phyloP scores from a whole-genome alignment of 805 yeast species.

The Pichia sporocuriosa region DNA sequence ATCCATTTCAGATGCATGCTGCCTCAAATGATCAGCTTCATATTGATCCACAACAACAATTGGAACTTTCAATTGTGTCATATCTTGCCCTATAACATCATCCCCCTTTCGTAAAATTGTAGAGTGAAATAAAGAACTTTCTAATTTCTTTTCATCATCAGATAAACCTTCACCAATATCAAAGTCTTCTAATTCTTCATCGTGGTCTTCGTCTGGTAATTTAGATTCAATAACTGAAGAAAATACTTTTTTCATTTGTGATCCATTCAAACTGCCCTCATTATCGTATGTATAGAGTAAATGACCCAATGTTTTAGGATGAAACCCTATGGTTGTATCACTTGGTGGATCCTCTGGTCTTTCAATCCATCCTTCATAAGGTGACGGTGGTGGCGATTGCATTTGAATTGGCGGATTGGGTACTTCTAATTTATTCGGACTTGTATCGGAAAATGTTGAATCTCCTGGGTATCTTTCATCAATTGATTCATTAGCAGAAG shows the following conservation, averaged over 20 bases:
- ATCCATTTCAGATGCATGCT: constrained; percentile 9
- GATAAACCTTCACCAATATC: constrained; percentile 11
- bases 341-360: constrained; percentile 31
- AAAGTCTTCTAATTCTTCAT: constrained; percentile 4
- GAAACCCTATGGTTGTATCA: constrained; percentile 21
- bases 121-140: constrained; percentile 6
- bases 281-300: constrained; percentile 22
- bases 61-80: constrained; percentile 16
- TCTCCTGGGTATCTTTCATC: constrained; percentile 9
- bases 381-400: constrained; percentile 33
- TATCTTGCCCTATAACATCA: not conserved
- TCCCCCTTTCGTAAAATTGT: not conserved
- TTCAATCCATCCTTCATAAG: constrained; percentile 28
- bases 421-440: constrained; percentile 13
- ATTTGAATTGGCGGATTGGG: constrained; percentile 27
- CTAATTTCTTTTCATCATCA: constrained; percentile 1
- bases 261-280: constrained; percentile 8
- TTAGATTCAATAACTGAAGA: constrained; percentile 9
- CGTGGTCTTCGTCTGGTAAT: constrained; percentile 2
- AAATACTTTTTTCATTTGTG: constrained; percentile 8
- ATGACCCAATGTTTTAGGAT: constrained; percentile 27
- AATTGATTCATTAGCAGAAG: not conserved
- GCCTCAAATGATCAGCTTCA: constrained; percentile 23
- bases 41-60: constrained; percentile 24
- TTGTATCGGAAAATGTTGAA: not conserved